phyloP scores from a whole-genome alignment of 2,329 filamentous ascomycete genomes.

The Exophiala calicioides region DNA sequence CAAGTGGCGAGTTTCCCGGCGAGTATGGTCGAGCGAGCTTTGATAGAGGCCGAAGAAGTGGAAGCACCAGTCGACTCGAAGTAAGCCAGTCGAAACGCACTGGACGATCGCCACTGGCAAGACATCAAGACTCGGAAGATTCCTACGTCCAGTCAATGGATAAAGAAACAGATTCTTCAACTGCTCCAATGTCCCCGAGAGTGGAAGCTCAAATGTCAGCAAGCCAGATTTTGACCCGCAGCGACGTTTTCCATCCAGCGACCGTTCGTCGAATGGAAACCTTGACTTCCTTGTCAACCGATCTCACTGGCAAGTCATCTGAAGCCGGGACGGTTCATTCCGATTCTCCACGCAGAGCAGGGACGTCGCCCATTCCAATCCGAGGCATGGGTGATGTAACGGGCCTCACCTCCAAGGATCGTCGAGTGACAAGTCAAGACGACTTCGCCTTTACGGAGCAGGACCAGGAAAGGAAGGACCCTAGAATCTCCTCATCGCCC shows the following conservation, averaged over 20 bases:
- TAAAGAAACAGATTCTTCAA: constrained; percentile 71
- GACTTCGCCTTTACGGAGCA: constrained; percentile 10
- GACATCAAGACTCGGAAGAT: constrained; percentile 66
- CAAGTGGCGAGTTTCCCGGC: constrained; percentile 35
- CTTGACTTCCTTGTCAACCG: constrained; percentile 35
- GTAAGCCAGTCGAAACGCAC: constrained; percentile 50
- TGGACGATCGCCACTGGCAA: constrained; percentile 54
- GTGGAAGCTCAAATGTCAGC: constrained; percentile 72
- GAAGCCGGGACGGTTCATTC: constrained; percentile 33
- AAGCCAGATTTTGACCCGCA: constrained; percentile 84
- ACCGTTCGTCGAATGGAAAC: constrained; percentile 54
- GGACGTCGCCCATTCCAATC: constrained; percentile 18
- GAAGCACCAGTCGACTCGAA: constrained; percentile 60
- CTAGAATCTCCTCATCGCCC: constrained; percentile 40
- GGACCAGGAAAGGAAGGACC: constrained; percentile 11
- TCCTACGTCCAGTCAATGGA: constrained; percentile 75
- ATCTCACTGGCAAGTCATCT: constrained; percentile 44
- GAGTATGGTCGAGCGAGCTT: constrained; percentile 37
- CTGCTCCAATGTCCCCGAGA: constrained; percentile 68
- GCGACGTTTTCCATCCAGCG: constrained; percentile 83
- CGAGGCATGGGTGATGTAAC: constrained; percentile 7
- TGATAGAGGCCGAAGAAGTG: constrained; percentile 57
- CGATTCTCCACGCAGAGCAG: constrained; percentile 21
- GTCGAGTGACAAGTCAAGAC: constrained; percentile 5
- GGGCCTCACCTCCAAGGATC: constrained; percentile 6